Evolutionary conservation across 768 basidiomycete genomes (phyloP), one percentile per base, ranked within the genome.

Genomic region (Mycena amicta): DNA sequence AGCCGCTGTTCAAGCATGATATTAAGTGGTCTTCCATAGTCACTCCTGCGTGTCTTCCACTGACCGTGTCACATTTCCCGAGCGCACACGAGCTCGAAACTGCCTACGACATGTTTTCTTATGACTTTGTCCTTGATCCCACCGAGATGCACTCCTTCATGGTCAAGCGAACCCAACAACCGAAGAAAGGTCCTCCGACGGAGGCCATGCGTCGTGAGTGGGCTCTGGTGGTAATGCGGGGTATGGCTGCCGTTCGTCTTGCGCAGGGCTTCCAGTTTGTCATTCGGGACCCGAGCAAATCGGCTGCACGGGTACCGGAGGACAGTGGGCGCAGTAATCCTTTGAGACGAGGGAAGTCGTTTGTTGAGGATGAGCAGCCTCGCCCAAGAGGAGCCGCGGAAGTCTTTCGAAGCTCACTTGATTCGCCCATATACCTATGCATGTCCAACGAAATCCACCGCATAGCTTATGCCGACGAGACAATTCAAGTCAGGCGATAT

Each of bases 211-310:
- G 89, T 5, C 80, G 83, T 23, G 85, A 83, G 4, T 92, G 89
- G 88, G 92, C 90, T 0, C 71, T 91, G 23, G 83, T 80, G 2
- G 88, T 93, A 18, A 93, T 98, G 90, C 85, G 89, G 26, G 93
- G 92, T 30, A 95, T 98, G 91, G 92, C 92, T 1, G 93, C 92
- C 3, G 88, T 97, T 45, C 82, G 96, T 23, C 81, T 98, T 13
- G 87, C 91, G 13, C 94, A 98, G 71, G 95, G 95, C 22, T 98
- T 98, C 72, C 96, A 98, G 70, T 92, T 98, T 66, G 85, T 97
- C 22, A 75, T 95, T 18, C 79, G 80, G 23, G 79, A 83, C 8
- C 72, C 67, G 12, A 63, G 60, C 12, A 70, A 71, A 51, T 65
- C 67, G 28, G 31, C 61, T 47, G 12, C 60, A 66, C 12, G 25